These are phyloP conservation scores for Fusarium palustre DNA, from an alignment of 2,329 filamentous ascomycete species.

Conservation along the genomic window DNA sequence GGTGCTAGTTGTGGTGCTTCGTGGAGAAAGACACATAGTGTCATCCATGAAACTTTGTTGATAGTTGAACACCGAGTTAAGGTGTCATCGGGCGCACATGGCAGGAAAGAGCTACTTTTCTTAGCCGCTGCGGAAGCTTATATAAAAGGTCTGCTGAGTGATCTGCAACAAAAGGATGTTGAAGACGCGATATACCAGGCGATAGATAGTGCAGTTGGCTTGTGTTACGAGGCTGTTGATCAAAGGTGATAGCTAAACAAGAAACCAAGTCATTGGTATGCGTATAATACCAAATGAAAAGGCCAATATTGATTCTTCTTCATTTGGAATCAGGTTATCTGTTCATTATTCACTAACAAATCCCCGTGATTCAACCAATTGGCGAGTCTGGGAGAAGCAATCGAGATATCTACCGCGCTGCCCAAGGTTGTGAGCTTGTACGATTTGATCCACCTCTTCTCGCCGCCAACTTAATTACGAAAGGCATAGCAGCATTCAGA, in stretches of 20 bases:
- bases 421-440: not conserved
- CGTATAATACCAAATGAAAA: too few species aligned
- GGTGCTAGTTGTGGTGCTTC: not conserved
- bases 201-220: not conserved
- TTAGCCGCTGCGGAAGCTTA: not conserved
- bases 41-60: not conserved
- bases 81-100: not conserved
- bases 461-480: not conserved
- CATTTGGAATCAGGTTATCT: too few species aligned
- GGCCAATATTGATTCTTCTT: too few species aligned
- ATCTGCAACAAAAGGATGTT: not conserved
- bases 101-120: not conserved
- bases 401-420: not conserved
- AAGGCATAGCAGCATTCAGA: slow-evolving; percentile 6
- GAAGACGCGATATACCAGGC: not conserved
- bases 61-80: not conserved
- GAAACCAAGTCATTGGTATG: too few species aligned
- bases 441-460: not conserved
- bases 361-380: not conserved
- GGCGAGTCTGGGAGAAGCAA: not conserved
- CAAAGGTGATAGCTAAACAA: not conserved
- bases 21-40: not conserved
- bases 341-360: too few species aligned
- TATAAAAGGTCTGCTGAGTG: not conserved
- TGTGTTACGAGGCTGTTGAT: not conserved